Evolutionary conservation across 768 basidiomycete genomes (phyloP), one percentile per base, ranked within the genome.

Genomic region (Russula griseocarnosa): DNA sequence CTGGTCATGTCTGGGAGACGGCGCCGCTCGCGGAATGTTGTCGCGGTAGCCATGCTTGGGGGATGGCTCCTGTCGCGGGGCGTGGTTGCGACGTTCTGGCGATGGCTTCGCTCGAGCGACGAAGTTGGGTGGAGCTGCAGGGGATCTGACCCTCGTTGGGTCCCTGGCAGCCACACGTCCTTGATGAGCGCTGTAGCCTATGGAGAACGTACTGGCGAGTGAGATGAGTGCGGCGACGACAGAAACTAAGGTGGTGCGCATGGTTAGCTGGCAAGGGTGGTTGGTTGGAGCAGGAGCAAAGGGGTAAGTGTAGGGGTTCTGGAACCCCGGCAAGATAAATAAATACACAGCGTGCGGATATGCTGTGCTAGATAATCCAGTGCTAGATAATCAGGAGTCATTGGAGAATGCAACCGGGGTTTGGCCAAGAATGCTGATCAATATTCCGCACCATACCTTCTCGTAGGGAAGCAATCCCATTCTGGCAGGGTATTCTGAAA

Each of bases 221-320:
- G 49, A 44, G 38, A 55, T 32, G 28, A 60, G 65, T 14, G 46
- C 55, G n/a, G 53, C 54, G 44, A 62, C 16, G 3, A 54, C 56
- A 46, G 22, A 26, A 10, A 40, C 36, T 3, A 67, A 30, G 4
- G 28, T 36, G 38, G 55, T 11, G 38, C 55, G 42, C 54, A 60
- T 60, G 36, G 58, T 52, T 4, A 24, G 28, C 20, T 14, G 4
- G n/a, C 8, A 22, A 24, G 40, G 9, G 11, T 14, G 13, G n/a
- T 3, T 13, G 20, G 34, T 44, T 11, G 36, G 55, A 5, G 10
- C 3, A 11, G 3, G 32, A 34, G 30, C 14, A n/a, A 8, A n/a
- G 32, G 32, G 32, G 32, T n/a, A 5, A 6, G 16, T 1, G 52
- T 20, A n/a, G 8, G 32, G 32, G 3, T 16, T 3, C n/a, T n/a